Evolutionary conservation across 495 filamentous ascomycete species (phyloP).

Genomic region (Podospora bellae-mahoneyi): DNA sequence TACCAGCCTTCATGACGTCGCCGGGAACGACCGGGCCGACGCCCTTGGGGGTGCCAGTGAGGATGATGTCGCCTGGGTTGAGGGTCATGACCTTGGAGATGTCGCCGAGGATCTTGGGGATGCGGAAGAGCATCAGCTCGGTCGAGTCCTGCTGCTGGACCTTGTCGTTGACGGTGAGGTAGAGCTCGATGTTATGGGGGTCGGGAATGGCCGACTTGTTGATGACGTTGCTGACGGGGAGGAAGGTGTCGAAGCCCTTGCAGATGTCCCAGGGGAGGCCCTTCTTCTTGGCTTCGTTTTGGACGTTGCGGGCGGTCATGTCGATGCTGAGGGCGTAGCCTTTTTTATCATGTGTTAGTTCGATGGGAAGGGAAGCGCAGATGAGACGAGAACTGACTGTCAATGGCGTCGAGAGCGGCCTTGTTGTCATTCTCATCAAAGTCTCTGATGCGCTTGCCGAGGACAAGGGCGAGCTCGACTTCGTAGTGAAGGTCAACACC

Average conservation of each 20-base stretch:
- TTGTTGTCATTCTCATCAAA: conserved; percentile 62
- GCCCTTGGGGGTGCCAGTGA: conserved; percentile 96
- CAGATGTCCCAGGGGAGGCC: conserved; percentile 93
- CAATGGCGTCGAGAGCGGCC: conserved; percentile 59
- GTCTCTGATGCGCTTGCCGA: conserved; percentile 74
- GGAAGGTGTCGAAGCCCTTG: conserved; percentile 97
- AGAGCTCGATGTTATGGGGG: conserved; percentile 83
- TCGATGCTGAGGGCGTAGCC: conserved; percentile 85
- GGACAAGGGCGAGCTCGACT: conserved; percentile 84
- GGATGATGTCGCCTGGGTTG: conserved; percentile 83
- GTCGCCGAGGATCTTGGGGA: conserved; percentile 82
- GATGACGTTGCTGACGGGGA: conserved; percentile 77
- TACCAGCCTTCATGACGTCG: conserved; percentile 83
- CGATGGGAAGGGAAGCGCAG: background rate
- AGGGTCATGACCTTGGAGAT: conserved; percentile 93
- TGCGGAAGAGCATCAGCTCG: conserved; percentile 83
- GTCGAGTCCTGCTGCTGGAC: conserved; percentile 79
- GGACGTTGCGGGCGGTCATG: conserved; percentile 90
- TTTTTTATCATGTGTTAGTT: conserved; percentile 39
- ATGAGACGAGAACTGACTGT: conserved; percentile 39
- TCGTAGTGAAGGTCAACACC: conserved; percentile 91
- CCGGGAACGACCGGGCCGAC: conserved; percentile 82
- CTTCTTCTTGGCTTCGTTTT: conserved; percentile 94
- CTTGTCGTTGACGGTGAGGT: conserved; percentile 73
- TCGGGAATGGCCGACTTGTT: conserved; percentile 72